Evolutionary conservation across 1,284 basidiomycete genomes (phyloP).

Genomic region (Sporisorium scitamineum): DNA sequence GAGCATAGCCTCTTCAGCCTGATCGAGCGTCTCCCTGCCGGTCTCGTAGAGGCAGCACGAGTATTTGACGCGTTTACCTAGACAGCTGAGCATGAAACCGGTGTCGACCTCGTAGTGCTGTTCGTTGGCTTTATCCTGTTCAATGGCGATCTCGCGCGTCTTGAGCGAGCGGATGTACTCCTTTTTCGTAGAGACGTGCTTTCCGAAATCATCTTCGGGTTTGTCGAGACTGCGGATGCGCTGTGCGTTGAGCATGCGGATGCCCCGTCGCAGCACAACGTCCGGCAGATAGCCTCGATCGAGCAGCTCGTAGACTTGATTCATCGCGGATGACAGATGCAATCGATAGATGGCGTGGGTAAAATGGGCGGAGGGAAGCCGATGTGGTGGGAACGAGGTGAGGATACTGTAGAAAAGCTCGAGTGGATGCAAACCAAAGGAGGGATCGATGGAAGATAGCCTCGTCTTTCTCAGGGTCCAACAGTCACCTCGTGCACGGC

Average conservation of each 20-base stretch:
- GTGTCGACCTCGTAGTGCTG: slow-evolving; percentile 80
- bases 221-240: slow-evolving; percentile 75
- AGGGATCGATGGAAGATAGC: neutral
- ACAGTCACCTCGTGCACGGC: slow-evolving; percentile 12
- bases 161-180: slow-evolving; percentile 70
- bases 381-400: slow-evolving; percentile 3
- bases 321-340: slow-evolving; percentile 15
- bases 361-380: neutral
- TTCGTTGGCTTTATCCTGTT: slow-evolving; percentile 80
- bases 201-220: slow-evolving; percentile 75
- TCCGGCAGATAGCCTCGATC: slow-evolving; percentile 53
- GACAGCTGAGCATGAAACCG: slow-evolving; percentile 59
- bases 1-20: slow-evolving; percentile 78
- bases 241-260: slow-evolving; percentile 76
- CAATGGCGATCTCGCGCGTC: slow-evolving; percentile 76
- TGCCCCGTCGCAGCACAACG: slow-evolving; percentile 74
- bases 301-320: slow-evolving; percentile 41
- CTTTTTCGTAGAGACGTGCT: slow-evolving; percentile 78
- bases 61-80: slow-evolving; percentile 61
- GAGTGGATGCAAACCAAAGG: neutral
- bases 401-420: too few species aligned
- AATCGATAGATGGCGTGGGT: neutral
- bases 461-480: slow-evolving; percentile 16
- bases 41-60: slow-evolving; percentile 78
- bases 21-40: slow-evolving; percentile 76